Percentiles rank a stretch among this genome's conserved stretches.
Conservation (phyloP, 2,329 filamentous ascomycete genomes). For the Xylaria sp. region DNA sequence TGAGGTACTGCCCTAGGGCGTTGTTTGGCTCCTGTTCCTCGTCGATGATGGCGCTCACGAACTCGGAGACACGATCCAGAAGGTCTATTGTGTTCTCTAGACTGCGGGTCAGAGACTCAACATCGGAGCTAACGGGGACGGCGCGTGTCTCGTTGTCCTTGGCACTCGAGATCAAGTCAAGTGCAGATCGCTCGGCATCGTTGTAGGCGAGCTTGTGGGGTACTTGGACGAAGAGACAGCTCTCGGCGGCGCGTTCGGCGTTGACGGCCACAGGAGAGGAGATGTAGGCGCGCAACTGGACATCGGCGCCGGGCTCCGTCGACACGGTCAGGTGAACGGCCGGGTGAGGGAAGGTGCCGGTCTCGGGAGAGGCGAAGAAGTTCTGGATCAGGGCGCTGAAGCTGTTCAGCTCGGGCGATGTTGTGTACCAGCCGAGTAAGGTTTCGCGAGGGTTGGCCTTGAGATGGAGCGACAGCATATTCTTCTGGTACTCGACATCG, state of each 20-base stretch:
- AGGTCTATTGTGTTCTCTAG: conserved; percentile 89
- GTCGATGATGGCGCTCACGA: conserved; percentile 92
- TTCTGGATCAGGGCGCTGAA: conserved; percentile 99
- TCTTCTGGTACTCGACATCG: conserved; percentile 99
- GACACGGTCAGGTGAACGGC: conserved; percentile 96
- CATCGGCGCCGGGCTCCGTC: conserved; percentile 86
- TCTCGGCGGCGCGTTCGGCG: conserved; percentile 92
- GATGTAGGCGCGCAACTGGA: conserved; percentile 94
- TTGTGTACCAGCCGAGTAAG: conserved; percentile 98
- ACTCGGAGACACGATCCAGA: conserved; percentile 90
- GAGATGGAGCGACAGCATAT: conserved; percentile 95
- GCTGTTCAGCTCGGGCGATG: conserved; percentile 94
- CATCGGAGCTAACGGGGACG: conserved; percentile 81
- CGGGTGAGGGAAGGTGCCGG: conserved; percentile 97
- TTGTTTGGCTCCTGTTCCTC: conserved; percentile 91
- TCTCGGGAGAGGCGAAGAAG: conserved; percentile 97
- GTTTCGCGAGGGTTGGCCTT: conserved; percentile 94
- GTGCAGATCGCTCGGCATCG: conserved; percentile 67
- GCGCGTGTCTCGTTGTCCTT: conserved; percentile 81
- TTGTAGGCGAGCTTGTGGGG: conserved; percentile 95
- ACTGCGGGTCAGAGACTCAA: conserved; percentile 87
- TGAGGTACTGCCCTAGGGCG: conserved; percentile 91
- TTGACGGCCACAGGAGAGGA: conserved; percentile 94
- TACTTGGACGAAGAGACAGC: conserved; percentile 96
- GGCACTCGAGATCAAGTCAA: conserved; percentile 86